A percentile compares a stretch with the other conserved stretches of the same genome.
phyloP scores from a whole-genome alignment of 257 asterid species.

The Nicotiana paniculata region DNA sequence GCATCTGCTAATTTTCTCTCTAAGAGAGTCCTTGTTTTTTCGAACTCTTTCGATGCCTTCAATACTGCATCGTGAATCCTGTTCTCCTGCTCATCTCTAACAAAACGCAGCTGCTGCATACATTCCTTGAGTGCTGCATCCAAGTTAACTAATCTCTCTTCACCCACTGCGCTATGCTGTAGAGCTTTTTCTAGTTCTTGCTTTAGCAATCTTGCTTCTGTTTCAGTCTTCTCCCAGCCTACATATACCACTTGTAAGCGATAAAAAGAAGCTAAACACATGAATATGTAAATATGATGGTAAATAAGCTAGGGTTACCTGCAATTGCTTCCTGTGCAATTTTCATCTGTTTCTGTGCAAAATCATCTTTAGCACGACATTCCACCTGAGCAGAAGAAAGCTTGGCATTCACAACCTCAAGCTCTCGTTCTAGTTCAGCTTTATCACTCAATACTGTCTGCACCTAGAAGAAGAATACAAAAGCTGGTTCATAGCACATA shows the following conservation, averaged over 20 bases:
- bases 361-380: conserved; percentile 52
- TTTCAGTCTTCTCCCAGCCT: conserved; percentile 89
- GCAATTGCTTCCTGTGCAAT: conserved; percentile 87
- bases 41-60: conserved; percentile 48
- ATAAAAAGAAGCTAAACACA: not conserved
- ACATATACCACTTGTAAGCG: not conserved
- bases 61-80: conserved; percentile 46
- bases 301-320: conserved; percentile 33
- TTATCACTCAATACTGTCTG: conserved; percentile 49
- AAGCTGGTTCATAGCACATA: conserved; percentile 1
- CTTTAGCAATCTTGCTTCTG: conserved; percentile 52
- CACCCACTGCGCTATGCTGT: conserved; percentile 46
- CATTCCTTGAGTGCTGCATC: conserved; percentile 83
- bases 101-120: conserved; percentile 61
- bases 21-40: conserved; percentile 24
- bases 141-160: conserved; percentile 49
- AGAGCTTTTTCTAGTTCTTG: conserved; percentile 54
- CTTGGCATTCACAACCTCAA: conserved; percentile 42
- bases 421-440: conserved; percentile 51
- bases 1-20: conserved; percentile 49
- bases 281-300: not conserved
- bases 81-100: conserved; percentile 64
- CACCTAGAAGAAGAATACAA: conserved; percentile 21
- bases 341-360: conserved; percentile 61
- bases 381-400: conserved; percentile 63